A percentile compares a stretch with the other conserved stretches of the same genome.
phyloP scores from a whole-genome alignment of 805 yeast species.

The Saccharomycopsis selenospora region DNA sequence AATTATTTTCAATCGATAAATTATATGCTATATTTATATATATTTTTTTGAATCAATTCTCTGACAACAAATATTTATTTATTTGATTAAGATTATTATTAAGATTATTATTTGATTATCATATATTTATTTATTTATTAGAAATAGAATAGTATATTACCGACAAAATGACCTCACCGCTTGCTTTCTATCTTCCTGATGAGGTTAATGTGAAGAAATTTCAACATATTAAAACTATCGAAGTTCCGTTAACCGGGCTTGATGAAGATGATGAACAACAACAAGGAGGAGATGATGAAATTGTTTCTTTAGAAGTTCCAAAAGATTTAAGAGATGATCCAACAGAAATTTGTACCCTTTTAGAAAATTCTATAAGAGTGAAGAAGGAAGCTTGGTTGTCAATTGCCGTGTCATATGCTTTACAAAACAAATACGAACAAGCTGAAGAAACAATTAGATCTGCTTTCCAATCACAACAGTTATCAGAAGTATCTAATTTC shows the following conservation, averaged over 20 bases:
- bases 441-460: constrained; percentile 56
- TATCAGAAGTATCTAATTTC: constrained; percentile 31
- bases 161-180: neutral
- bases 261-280: constrained; percentile 14
- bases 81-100: too few species aligned
- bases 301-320: constrained; percentile 73
- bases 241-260: constrained; percentile 12
- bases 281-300: constrained; percentile 45
- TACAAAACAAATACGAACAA: constrained; percentile 48
- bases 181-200: constrained; percentile 7
- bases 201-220: constrained; percentile 12
- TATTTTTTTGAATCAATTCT: too few species aligned
- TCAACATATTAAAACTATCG: constrained; percentile 16
- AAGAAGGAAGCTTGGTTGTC: constrained; percentile 70
- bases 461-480: constrained; percentile 40
- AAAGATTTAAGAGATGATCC: constrained; percentile 78
- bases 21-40: too few species aligned
- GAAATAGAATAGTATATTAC: too few species aligned
- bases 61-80: too few species aligned
- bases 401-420: constrained; percentile 73
- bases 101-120: too few species aligned
- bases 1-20: too few species aligned
- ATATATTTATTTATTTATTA: too few species aligned
- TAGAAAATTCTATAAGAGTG: constrained; percentile 74
- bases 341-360: constrained; percentile 65